Conservation (phyloP, 2,329 filamentous ascomycete genomes). For the Sarocladiaceae sp. region DNA sequence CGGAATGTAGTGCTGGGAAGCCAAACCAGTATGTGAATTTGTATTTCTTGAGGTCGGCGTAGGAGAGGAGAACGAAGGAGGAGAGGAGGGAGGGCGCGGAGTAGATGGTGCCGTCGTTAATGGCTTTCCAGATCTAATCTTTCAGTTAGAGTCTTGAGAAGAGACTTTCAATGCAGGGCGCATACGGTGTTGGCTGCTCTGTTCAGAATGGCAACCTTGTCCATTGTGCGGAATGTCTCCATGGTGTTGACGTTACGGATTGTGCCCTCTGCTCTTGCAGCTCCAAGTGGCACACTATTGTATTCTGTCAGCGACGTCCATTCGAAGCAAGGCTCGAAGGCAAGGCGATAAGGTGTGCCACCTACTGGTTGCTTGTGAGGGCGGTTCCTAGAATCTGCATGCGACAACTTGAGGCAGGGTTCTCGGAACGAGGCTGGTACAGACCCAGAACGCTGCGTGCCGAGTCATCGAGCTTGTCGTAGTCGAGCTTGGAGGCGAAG, state of each 20-base stretch:
- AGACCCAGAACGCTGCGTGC: constrained; percentile 79
- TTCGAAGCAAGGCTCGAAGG: too few relatives aligned
- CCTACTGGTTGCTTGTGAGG: constrained; percentile 75
- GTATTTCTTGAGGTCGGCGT: constrained; percentile 95
- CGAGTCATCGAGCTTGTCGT: constrained; percentile 94
- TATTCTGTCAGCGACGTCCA: background rate
- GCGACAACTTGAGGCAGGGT: constrained; percentile 70
- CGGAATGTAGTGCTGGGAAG: constrained; percentile 87
- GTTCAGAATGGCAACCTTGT: constrained; percentile 72
- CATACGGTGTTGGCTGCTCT: constrained; percentile 45
- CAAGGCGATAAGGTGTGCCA: constrained; percentile 15
- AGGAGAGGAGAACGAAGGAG: constrained; percentile 84
- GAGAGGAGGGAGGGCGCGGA: constrained; percentile 86
- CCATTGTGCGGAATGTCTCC: constrained; percentile 81
- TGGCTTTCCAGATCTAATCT: constrained; percentile 89
- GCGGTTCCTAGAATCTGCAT: constrained; percentile 89
- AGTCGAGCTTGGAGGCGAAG: constrained; percentile 89
- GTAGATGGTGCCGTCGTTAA: constrained; percentile 93
- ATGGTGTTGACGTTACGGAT: constrained; percentile 96
- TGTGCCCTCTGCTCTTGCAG: constrained; percentile 81
- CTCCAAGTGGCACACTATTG: constrained; percentile 62
- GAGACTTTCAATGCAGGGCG: background rate
- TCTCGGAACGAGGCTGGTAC: constrained; percentile 76
- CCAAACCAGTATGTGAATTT: constrained; percentile 98
- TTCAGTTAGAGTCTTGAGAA: background rate